Evolutionary conservation across 768 basidiomycete genomes (phyloP).

Genomic region (Hirschioporus abietinus): DNA sequence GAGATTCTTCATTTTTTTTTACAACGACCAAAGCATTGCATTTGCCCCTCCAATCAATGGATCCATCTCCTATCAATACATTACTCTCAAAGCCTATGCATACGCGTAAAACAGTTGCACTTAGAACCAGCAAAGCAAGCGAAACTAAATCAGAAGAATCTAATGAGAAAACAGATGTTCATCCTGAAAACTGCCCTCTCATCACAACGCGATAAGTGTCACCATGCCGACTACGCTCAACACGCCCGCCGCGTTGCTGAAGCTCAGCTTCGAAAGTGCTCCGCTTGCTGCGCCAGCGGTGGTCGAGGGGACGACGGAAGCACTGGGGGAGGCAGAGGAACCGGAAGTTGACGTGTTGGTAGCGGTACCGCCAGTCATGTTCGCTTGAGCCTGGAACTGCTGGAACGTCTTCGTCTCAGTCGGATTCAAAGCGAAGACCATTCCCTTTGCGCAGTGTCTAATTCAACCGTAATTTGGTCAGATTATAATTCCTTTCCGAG

Average conservation of each 20-base stretch:
- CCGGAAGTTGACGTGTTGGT: slow-evolving; percentile 13
- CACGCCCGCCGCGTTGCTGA: neutral
- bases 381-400: slow-evolving; percentile 35
- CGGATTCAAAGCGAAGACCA: slow-evolving; percentile 61
- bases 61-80: slow-evolving; percentile 1
- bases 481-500: slow-evolving; percentile 13
- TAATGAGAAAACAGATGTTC: neutral
- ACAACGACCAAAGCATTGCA: slow-evolving; percentile 1
- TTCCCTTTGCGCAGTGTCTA: slow-evolving; percentile 47
- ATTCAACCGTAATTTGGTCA: neutral
- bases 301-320: slow-evolving; percentile 26
- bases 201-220: slow-evolving; percentile 19
- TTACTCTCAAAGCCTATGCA: neutral
- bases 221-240: slow-evolving; percentile 17
- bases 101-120: neutral
- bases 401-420: slow-evolving; percentile 40
- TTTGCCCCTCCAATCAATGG: neutral
- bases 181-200: no score
- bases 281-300: slow-evolving; percentile 26
- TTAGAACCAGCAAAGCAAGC: neutral
- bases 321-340: slow-evolving; percentile 13
- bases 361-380: slow-evolving; percentile 11
- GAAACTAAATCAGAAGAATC: neutral
- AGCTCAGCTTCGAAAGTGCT: slow-evolving; percentile 13
- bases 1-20: neutral